These are phyloP conservation scores for Rhododendron kiyosumense DNA, from an alignment of 148 eudicot genomes.

Conservation along the genomic window DNA sequence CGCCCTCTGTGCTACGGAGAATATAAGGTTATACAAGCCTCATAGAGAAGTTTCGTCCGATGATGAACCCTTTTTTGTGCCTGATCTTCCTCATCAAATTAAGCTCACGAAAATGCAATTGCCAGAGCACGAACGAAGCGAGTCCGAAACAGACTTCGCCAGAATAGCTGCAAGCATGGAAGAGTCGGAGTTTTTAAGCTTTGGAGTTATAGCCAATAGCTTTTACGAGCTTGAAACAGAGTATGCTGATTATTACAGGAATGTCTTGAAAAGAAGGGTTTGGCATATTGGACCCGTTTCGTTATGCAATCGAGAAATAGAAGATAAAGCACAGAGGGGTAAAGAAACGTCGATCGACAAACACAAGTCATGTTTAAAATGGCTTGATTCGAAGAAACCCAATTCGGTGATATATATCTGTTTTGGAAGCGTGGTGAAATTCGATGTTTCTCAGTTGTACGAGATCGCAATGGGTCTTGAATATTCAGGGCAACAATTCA, in stretches of 20 bases:
- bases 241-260: constrained; percentile 36
- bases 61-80: constrained; percentile 31
- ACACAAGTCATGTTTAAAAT: constrained; percentile 36
- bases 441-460: constrained; percentile 20
- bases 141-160: neutral
- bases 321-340: constrained; percentile 38
- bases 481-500: constrained; percentile 37
- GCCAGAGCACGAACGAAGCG: neutral
- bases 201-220: constrained; percentile 51
- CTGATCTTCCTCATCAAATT: constrained; percentile 32
- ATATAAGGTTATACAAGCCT: constrained; percentile 23
- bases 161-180: neutral
- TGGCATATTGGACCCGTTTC: constrained; percentile 66
- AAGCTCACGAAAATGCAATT: constrained; percentile 22
- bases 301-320: constrained; percentile 14
- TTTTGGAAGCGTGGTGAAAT: constrained; percentile 35
- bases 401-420: constrained; percentile 49
- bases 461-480: constrained; percentile 57
- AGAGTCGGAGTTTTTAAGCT: constrained; percentile 35
- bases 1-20: constrained; percentile 22
- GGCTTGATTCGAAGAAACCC: constrained; percentile 54
- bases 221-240: constrained; percentile 65
- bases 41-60: constrained; percentile 30
- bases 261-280: constrained; percentile 32
- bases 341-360: constrained; percentile 30